phyloP scores from a whole-genome alignment of 495 filamentous ascomycete species.

The Parathielavia appendiculata region DNA sequence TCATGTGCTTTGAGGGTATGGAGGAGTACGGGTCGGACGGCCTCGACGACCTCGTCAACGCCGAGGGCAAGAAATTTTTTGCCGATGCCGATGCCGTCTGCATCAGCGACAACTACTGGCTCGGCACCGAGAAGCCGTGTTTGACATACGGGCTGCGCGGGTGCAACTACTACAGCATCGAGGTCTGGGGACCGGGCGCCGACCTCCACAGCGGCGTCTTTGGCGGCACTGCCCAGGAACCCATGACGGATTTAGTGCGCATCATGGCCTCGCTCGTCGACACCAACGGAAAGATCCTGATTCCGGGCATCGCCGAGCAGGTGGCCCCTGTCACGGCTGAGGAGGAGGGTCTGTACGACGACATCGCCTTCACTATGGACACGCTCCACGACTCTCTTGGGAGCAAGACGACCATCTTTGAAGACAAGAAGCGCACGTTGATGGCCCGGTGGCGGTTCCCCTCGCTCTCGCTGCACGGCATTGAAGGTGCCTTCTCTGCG shows the following conservation, averaged over 20 bases:
- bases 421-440: conserved; percentile 79
- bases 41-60: conserved; percentile 87
- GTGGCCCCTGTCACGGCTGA: conserved; percentile 83
- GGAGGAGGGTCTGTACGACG: conserved; percentile 76
- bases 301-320: conserved; percentile 83
- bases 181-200: conserved; percentile 80
- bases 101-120: conserved; percentile 99
- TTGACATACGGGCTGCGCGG: conserved; percentile 97
- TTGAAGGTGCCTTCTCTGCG: conserved; percentile 93
- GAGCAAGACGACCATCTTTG: conserved; percentile 74
- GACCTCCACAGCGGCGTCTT: conserved; percentile 97
- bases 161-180: conserved; percentile 91
- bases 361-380: conserved; percentile 91
- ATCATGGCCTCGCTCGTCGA: conserved; percentile 81
- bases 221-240: conserved; percentile 90
- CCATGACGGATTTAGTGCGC: conserved; percentile 91
- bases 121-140: conserved; percentile 96
- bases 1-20: conserved; percentile 99
- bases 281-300: conserved; percentile 79
- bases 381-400: conserved; percentile 88
- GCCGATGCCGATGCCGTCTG: conserved; percentile 93
- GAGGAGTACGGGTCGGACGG: conserved; percentile 98
- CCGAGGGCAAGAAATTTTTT: conserved; percentile 86
- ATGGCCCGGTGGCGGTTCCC: conserved; percentile 96
- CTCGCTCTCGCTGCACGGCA: conserved; percentile 89